Conservation (phyloP, 75 land plant species). For the Sequoia sempervirens region DNA sequence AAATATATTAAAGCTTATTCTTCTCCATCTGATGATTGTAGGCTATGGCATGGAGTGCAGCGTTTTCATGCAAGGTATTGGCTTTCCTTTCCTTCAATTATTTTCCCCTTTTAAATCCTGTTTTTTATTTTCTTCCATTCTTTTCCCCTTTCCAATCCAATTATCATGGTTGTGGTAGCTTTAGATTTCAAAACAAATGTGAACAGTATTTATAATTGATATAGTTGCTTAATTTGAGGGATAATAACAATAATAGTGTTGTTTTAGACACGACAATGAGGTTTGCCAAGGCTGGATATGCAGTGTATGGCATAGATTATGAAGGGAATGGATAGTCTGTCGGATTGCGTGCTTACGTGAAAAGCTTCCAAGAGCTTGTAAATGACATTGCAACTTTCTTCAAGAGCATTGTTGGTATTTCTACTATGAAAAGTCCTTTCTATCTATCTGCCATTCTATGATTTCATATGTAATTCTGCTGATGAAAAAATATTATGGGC, state of each 20-base stretch:
- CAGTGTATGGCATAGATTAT: constrained; percentile 61
- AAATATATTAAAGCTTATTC: background rate
- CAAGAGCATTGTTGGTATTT: constrained; percentile 35
- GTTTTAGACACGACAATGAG: constrained; percentile 32
- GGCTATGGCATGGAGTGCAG: constrained; percentile 75
- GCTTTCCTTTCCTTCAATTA: background rate
- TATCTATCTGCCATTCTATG: background rate
- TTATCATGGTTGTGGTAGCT: background rate
- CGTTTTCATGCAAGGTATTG: constrained; percentile 50
- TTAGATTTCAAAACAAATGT: no score
- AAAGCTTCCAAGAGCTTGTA: constrained; percentile 38
- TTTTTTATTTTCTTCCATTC: no score
- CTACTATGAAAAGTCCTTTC: background rate
- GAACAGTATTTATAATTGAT: background rate
- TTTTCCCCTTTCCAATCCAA: background rate
- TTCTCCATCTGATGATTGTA: constrained; percentile 2
- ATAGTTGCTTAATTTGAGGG: no score
- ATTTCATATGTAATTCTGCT: background rate
- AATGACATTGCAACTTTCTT: constrained; percentile 45
- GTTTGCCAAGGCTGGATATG: constrained; percentile 54
- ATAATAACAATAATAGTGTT: background rate
- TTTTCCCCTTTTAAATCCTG: background rate
- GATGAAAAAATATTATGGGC: background rate
- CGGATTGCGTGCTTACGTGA: constrained; percentile 37
- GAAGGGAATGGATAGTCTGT: constrained; percentile 61